Conservation (phyloP, 169 alveolate species). For the Plasmodium gallinaceum region DNA sequence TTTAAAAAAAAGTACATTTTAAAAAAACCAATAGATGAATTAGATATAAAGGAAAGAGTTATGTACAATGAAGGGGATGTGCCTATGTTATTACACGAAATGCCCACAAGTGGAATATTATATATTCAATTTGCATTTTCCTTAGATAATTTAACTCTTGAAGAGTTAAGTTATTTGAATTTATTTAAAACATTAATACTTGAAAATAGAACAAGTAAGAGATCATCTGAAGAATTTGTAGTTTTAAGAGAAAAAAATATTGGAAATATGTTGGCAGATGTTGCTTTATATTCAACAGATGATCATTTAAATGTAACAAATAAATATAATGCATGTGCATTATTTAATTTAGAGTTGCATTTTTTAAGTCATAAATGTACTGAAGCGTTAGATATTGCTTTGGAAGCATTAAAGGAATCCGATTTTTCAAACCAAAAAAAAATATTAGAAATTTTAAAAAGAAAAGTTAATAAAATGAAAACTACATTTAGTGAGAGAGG, state of each 20-base stretch:
- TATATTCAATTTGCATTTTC: slow-evolving; percentile 83
- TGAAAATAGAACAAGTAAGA: slow-evolving; percentile 82
- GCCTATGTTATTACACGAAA: slow-evolving; percentile 79
- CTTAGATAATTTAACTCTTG: slow-evolving; percentile 80
- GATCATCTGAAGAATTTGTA: slow-evolving; percentile 83
- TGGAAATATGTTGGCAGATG: slow-evolving; percentile 78
- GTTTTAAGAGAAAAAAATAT: slow-evolving; percentile 79
- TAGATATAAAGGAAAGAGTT: neutral
- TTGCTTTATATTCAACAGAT: slow-evolving; percentile 76
- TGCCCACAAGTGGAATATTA: slow-evolving; percentile 85
- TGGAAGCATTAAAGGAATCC: slow-evolving; percentile 78
- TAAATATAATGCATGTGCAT: slow-evolving; percentile 80
- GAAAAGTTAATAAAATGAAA: slow-evolving; percentile 80
- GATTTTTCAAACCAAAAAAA: slow-evolving; percentile 81
- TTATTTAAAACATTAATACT: slow-evolving; percentile 78
- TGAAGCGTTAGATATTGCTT: slow-evolving; percentile 79
- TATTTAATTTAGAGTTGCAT: slow-evolving; percentile 80
- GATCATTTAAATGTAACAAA: slow-evolving; percentile 77
- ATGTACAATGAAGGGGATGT: slow-evolving; percentile 12
- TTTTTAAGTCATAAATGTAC: slow-evolving; percentile 79
- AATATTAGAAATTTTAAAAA: slow-evolving; percentile 82
- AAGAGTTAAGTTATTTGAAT: slow-evolving; percentile 80
- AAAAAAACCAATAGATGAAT: slow-evolving; percentile 14
- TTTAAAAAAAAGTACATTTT: slow-evolving; percentile 25
- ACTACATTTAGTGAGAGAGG: slow-evolving; percentile 73